Evolutionary conservation across 169 alveolate species (phyloP), one percentile per base, ranked within the genome.

Genomic region (Babesia bovis): DNA sequence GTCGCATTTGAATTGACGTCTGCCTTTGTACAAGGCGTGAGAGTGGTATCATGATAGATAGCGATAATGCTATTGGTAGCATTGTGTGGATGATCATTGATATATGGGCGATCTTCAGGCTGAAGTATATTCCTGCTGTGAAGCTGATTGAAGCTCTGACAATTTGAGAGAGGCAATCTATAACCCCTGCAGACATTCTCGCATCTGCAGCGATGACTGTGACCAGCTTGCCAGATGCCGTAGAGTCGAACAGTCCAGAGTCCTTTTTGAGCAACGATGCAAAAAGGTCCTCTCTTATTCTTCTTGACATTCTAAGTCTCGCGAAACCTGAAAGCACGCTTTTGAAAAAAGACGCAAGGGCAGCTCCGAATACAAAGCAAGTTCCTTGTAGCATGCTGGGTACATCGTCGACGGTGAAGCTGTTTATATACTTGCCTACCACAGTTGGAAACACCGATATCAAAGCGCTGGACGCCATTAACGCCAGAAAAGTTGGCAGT

Each of bases 161-260:
- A 12, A 26, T 15, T 30, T 65, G 77, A 19, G 58, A 49, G 26
- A 73, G 49, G 61, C 74, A 56, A 10, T 81, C 84, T 23, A 82
- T 51, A 12, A 85, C 40, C 26, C 51, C 82, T 4, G 88, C 68
- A 15, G 91, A 55, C 33, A 77, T 59, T 19, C 65, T 84, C 23
- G 70, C 76, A 57, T 84, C 86, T 32, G 77, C 60, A 4, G 89
- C 55, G 30, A 85, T 33, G n/a, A 84, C 66, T 49, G 61, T 74
- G 56, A 81, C 47, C 33, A 85, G 69, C 38, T 61, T 74, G 10
- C 87, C 86, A 21, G 91, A 76, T 38, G 74, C 50, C 19, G 58
- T 81, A 6, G 40, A 52, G 52, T 85, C 87, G 60, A 81, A 85
- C 58, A 85, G 81, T 19, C 63, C n/a, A 32, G 76, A 40, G 28